Evolutionary conservation across 2,329 filamentous ascomycete species (phyloP), one percentile per base, ranked within the genome.

Genomic region (Anthostomella pinea): DNA sequence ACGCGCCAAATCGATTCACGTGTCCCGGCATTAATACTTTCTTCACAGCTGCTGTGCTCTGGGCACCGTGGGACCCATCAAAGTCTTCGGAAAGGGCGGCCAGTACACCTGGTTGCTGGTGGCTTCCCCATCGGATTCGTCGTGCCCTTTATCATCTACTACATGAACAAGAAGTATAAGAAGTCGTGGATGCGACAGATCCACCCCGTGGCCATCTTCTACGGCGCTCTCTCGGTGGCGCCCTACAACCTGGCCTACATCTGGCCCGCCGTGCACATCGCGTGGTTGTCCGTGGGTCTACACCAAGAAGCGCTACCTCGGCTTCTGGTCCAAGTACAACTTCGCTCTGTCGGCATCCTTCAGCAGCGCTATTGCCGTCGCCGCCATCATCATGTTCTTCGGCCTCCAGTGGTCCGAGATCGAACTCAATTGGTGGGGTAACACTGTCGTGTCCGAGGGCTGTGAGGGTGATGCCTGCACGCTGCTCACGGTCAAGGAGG

Each of bases 1-100:
- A 68, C 5, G 72, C 72, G 1, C 62, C 63, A 1, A 70, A 69
- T 56, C 68, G 67, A 36, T 65, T 75, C 48, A 70, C 67, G 3
- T 77, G 74, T 49, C 72, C 71, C 9, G 67, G 67, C 10, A 67
- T 73, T 48, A 74, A 73, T 52, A 73, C 70, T 4, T 76, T 77
- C 55, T 79, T 77, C 56, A 77, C 73, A 1, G 72, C 74, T n/a
- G 49, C 50, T 6, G 62, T 69, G 1, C 52, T 67, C 8, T 69
- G 65, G 58, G 65, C 8, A 66, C 63, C 5, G 54, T 69, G 8
- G 64, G 65, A 1, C 61, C 64, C 7, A 33, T 45, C 25, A 62
- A 60, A 34, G 57, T 68, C 7, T 70, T 63, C 30, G 64, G 64
- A 3, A 35, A 38, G 1, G 56, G 52, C 3, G 60, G 61, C 10